Evolutionary conservation across 805 yeast genomes (phyloP).

Genomic region (Kregervanrija delftensis): DNA sequence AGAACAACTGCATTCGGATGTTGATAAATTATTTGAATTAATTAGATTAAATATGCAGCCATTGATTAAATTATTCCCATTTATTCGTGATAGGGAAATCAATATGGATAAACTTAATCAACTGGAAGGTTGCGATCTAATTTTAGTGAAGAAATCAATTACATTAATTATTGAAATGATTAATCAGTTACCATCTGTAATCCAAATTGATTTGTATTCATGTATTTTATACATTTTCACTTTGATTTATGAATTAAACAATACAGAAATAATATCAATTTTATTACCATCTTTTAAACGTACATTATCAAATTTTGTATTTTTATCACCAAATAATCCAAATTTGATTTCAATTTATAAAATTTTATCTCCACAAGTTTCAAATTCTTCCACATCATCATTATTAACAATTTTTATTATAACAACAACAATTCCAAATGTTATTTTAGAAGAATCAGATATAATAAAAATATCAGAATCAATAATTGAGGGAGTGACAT

Average conservation of each 20-base stretch:
- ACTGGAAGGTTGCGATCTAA: slow-evolving; percentile 27
- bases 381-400: no score
- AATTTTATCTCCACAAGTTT: slow-evolving; percentile 1
- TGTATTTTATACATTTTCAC: slow-evolving; percentile 62
- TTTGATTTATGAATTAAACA: slow-evolving; percentile 41
- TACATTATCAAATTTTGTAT: slow-evolving; percentile 28
- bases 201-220: slow-evolving; percentile 63
- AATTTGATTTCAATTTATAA: slow-evolving; percentile 29
- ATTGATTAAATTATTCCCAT: slow-evolving; percentile 53
- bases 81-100: slow-evolving; percentile 42
- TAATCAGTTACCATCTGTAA: slow-evolving; percentile 56
- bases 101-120: slow-evolving; percentile 16
- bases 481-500: slow-evolving; percentile 30
- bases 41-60: slow-evolving; percentile 63
- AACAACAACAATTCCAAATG: slow-evolving; percentile 32
- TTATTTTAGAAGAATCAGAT: slow-evolving; percentile 30
- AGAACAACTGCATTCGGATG: slow-evolving; percentile 44
- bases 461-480: slow-evolving; percentile 28
- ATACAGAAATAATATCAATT: slow-evolving; percentile 40
- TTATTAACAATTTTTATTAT: slow-evolving; percentile 39
- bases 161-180: slow-evolving; percentile 55
- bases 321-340: slow-evolving; percentile 11
- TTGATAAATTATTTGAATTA: slow-evolving; percentile 79
- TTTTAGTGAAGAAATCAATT: slow-evolving; percentile 42
- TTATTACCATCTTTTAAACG: slow-evolving; percentile 46